Conservation (phyloP, 805 yeast genomes). For the Saccharomycopsis olivae region DNA sequence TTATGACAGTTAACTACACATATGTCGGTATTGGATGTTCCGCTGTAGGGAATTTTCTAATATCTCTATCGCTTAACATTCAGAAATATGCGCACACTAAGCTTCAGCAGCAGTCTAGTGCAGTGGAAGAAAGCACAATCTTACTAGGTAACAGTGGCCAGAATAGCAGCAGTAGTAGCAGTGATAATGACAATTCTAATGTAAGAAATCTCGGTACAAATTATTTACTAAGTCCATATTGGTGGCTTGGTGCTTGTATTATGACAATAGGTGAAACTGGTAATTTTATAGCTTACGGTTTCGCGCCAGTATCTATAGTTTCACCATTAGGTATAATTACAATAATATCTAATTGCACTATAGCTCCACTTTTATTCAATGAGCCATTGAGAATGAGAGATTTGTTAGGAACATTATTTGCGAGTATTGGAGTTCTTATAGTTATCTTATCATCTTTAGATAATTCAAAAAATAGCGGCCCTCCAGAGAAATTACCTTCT, state of each 20-base stretch:
- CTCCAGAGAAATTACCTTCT: background rate
- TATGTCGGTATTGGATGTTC: conserved; percentile 27
- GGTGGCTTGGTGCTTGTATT: conserved; percentile 34
- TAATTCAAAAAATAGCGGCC: background rate
- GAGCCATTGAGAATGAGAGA: conserved; percentile 28
- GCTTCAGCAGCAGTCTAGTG: conserved; percentile 18
- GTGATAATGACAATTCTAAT: background rate
- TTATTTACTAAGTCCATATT: conserved; percentile 21
- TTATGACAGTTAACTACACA: too few relatives aligned
- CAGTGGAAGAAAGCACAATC: too few relatives aligned
- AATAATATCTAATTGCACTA: conserved; percentile 34
- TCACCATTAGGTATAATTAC: conserved; percentile 42
- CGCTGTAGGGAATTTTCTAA: conserved; percentile 28
- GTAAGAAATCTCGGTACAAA: too few relatives aligned
- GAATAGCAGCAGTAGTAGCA: background rate
- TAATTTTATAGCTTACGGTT: conserved; percentile 38
- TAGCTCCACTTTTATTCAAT: conserved; percentile 38
- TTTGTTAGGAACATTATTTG: conserved; percentile 29
- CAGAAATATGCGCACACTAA: conserved; percentile 30
- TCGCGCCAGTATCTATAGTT: conserved; percentile 37
- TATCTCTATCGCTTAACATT: conserved; percentile 30
- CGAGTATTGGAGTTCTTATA: conserved; percentile 33
- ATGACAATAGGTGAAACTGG: conserved; percentile 37
- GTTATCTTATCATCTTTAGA: conserved; percentile 30
- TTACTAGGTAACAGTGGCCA: background rate